Evolutionary conservation across 1,284 basidiomycete genomes (phyloP).

Genomic region (Ganoderma lingzhi): DNA sequence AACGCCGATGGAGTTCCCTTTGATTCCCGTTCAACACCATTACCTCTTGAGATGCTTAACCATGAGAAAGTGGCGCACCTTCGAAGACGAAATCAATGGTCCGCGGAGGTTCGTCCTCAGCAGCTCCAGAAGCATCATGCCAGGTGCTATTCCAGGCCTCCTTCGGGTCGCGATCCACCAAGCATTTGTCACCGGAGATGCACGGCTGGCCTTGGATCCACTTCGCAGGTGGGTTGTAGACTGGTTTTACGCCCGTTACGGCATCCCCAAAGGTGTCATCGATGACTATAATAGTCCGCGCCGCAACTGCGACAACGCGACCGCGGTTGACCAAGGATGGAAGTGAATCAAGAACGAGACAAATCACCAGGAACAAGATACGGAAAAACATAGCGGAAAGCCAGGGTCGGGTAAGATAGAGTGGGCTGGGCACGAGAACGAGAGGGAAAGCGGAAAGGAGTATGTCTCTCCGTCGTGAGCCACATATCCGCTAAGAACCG

Average conservation of each 20-base stretch:
- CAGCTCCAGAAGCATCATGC: constrained; percentile 23
- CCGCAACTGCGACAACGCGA: constrained; percentile 13
- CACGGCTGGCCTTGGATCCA: constrained; percentile 25
- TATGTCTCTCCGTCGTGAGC: constrained; percentile 3
- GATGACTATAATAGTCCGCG: constrained; percentile 21
- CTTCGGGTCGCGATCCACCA: constrained; percentile 22
- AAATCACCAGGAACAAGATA: not conserved
- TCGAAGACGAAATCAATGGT: constrained; percentile 28
- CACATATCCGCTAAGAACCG: not conserved
- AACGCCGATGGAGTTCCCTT: constrained; percentile 22
- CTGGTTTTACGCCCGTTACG: constrained; percentile 22
- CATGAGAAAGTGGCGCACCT: constrained; percentile 22
- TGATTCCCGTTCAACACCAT: constrained; percentile 8
- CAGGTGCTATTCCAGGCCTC: constrained; percentile 24
- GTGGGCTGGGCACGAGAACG: constrained; percentile 1
- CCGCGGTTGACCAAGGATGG: constrained; percentile 9
- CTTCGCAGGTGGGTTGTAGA: constrained; percentile 21
- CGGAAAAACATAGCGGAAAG: not conserved
- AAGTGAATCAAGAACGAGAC: constrained; percentile 9
- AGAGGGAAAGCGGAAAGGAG: not conserved
- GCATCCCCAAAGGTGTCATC: constrained; percentile 31
- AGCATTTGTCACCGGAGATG: constrained; percentile 12
- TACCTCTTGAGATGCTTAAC: not conserved
- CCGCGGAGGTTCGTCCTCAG: constrained; percentile 21
- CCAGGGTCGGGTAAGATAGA: not conserved